Evolutionary conservation across 2,329 filamentous ascomycete species (phyloP).

Genomic region (Ustulina deusta): DNA sequence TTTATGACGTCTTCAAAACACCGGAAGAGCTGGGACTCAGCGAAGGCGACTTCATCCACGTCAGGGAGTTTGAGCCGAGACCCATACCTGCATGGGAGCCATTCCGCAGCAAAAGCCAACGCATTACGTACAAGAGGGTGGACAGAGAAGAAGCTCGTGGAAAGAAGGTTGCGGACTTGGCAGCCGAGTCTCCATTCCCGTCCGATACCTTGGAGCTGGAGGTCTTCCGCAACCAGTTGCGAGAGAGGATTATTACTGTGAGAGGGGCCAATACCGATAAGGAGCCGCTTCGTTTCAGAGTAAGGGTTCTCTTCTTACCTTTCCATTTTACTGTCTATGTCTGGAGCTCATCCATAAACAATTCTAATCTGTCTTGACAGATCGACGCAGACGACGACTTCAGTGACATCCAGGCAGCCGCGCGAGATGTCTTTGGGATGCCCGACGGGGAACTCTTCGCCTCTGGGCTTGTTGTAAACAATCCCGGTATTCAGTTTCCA

Average conservation of each 20-base stretch:
- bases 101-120: neutral
- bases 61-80: slow-evolving; percentile 14
- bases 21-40: slow-evolving; percentile 12
- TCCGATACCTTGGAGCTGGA: slow-evolving; percentile 9
- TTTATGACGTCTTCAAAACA: slow-evolving; percentile 22
- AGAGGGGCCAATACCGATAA: slow-evolving; percentile 14
- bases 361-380: slow-evolving; percentile 15
- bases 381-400: slow-evolving; percentile 14
- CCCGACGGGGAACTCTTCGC: slow-evolving; percentile 11
- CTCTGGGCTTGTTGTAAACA: slow-evolving; percentile 11
- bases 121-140: neutral
- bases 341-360: neutral
- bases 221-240: slow-evolving; percentile 2
- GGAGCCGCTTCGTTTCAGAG: slow-evolving; percentile 4
- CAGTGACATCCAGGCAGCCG: slow-evolving; percentile 6
- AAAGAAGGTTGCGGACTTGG: slow-evolving; percentile 1
- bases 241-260: slow-evolving; percentile 7
- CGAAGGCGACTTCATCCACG: slow-evolving; percentile 22
- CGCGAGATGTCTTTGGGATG: slow-evolving; percentile 16
- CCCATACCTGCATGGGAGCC: too few species aligned
- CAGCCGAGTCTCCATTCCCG: slow-evolving; percentile 11
- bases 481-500: slow-evolving; percentile 19
- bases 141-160: slow-evolving; percentile 6
- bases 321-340: neutral
- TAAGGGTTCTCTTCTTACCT: slow-evolving; percentile 4